These are phyloP conservation scores for Ganoderma multipileum DNA, from an alignment of 1,284 basidiomycete genomes.

Conservation along the genomic window DNA sequence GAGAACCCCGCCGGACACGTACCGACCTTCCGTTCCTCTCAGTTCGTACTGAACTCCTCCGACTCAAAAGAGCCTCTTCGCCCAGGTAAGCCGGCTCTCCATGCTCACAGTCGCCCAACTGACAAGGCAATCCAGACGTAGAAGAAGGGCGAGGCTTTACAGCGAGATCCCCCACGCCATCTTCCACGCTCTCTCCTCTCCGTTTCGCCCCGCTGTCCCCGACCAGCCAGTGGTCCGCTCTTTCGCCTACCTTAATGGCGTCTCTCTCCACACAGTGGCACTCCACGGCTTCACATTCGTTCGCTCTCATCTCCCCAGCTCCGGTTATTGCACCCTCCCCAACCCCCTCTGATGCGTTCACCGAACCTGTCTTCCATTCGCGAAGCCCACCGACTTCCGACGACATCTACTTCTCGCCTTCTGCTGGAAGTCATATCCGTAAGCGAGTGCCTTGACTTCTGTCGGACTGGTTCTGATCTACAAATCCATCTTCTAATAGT, in stretches of 20 bases:
- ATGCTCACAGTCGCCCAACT: neutral
- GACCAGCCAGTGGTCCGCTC: neutral
- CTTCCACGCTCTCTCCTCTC: slow-evolving; percentile 1
- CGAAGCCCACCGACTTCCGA: neutral
- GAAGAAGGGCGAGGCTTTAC: neutral
- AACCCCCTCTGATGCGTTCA: neutral
- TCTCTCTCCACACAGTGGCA: neutral
- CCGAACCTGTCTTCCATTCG: neutral
- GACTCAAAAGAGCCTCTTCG: neutral
- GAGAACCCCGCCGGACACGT: neutral
- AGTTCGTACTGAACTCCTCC: neutral
- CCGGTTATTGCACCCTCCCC: neutral
- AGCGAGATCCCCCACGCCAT: neutral
- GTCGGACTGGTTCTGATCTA: neutral
- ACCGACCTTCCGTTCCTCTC: neutral
- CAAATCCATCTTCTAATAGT: neutral
- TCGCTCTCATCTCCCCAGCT: neutral
- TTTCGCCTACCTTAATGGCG: neutral
- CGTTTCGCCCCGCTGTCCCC: neutral
- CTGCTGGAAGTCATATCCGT: neutral
- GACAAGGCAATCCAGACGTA: neutral
- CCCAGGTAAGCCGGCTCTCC: neutral
- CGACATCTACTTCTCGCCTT: neutral
- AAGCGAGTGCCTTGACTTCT: neutral
- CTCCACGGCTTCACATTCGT: neutral